A percentile compares a stretch with the other conserved stretches of the same genome.
phyloP scores from a whole-genome alignment of 108 stramenopile genomes.

The Conticribra weissflogii region DNA sequence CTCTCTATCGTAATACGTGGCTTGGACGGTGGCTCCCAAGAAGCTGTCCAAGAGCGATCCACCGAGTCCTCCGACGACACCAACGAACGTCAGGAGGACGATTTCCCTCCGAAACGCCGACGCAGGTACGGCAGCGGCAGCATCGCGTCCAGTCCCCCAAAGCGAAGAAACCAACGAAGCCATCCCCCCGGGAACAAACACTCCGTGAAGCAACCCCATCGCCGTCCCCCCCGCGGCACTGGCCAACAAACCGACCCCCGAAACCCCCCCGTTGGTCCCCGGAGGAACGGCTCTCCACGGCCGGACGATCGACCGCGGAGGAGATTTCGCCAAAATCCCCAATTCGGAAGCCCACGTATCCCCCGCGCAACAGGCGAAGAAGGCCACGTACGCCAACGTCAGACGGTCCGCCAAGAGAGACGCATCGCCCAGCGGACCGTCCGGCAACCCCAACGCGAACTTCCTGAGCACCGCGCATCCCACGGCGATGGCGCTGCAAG shows the following conservation, averaged over 20 bases:
- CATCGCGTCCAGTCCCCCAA: too few relatives aligned
- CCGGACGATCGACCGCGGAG: constrained; percentile 63
- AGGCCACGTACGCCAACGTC: constrained; percentile 32
- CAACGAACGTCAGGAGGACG: constrained; percentile 40
- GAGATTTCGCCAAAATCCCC: constrained; percentile 61
- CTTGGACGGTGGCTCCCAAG: constrained; percentile 79
- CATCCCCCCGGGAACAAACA: constrained; percentile 42
- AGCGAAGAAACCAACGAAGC: constrained; percentile 17
- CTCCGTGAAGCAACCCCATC: constrained; percentile 64
- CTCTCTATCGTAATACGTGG: constrained; percentile 66
- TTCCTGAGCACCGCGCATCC: constrained; percentile 51
- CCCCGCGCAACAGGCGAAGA: constrained; percentile 69
- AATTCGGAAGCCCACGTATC: constrained; percentile 88
- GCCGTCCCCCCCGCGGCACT: constrained; percentile 69
- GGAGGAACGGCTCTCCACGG: constrained; percentile 66
- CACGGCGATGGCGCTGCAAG: constrained; percentile 63
- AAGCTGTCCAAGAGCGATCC: constrained; percentile 80
- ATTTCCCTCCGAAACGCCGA: constrained; percentile 20
- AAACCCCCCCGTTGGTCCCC: constrained; percentile 86
- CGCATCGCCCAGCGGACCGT: constrained; percentile 16
- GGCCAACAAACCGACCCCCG: constrained; percentile 59
- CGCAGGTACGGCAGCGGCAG: neutral
- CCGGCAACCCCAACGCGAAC: constrained; percentile 45
- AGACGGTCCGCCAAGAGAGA: constrained; percentile 69
- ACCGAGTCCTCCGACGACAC: constrained; percentile 62